These are phyloP conservation scores for Xylaria sp. DNA, from an alignment of 2,329 filamentous ascomycete species.

Conservation along the genomic window DNA sequence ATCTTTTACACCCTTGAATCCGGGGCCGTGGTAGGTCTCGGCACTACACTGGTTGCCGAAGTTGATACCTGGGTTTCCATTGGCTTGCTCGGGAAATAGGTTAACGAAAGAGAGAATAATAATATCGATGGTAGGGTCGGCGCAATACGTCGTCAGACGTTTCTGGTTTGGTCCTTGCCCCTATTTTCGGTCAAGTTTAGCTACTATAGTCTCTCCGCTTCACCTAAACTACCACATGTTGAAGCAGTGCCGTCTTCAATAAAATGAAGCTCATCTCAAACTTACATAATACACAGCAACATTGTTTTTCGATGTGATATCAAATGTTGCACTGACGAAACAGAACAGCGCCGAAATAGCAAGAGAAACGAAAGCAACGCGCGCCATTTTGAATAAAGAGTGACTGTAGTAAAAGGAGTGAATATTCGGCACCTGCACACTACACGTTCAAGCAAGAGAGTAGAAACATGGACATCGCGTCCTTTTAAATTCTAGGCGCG, in stretches of 20 bases:
- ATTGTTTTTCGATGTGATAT: slow-evolving; percentile 52
- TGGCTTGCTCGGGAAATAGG: slow-evolving; percentile 56
- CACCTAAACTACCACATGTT: not conserved
- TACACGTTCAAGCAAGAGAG: not conserved
- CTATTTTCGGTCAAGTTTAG: slow-evolving; percentile 43
- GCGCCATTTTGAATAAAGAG: slow-evolving; percentile 40
- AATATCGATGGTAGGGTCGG: slow-evolving; percentile 55
- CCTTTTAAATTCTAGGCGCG: slow-evolving; percentile 18
- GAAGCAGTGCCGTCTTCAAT: not conserved
- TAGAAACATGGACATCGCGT: slow-evolving; percentile 15
- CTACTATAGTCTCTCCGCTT: not conserved
- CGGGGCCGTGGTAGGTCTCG: slow-evolving; percentile 48
- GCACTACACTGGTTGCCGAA: slow-evolving; percentile 57
- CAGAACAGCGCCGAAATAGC: slow-evolving; percentile 37
- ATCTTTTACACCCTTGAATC: slow-evolving; percentile 49
- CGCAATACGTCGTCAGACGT: slow-evolving; percentile 54
- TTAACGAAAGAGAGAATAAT: slow-evolving; percentile 58
- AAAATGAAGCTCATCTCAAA: slow-evolving; percentile 10
- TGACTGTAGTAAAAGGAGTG: slow-evolving; percentile 17
- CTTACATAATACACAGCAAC: slow-evolving; percentile 58
- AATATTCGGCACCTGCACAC: slow-evolving; percentile 15
- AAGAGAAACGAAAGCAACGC: slow-evolving; percentile 33
- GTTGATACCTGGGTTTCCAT: slow-evolving; percentile 56
- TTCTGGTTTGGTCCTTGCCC: slow-evolving; percentile 55
- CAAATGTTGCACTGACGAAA: slow-evolving; percentile 46